phyloP scores from a whole-genome alignment of 257 asterid species.

The Nicotiana attenuata region DNA sequence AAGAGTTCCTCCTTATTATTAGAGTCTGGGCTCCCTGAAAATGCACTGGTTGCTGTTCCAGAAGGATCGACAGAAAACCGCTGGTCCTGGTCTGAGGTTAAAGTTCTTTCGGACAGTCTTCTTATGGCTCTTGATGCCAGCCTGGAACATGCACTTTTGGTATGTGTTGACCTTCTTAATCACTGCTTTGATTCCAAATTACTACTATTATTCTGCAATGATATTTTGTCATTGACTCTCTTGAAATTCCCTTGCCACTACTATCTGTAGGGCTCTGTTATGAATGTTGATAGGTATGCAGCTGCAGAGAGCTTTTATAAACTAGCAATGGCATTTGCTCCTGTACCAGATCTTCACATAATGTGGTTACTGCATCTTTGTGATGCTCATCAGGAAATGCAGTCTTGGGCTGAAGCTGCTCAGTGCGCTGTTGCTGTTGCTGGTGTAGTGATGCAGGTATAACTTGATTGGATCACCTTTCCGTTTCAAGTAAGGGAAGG shows the following conservation, averaged over 20 bases:
- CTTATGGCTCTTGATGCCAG: constrained; percentile 98
- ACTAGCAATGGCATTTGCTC: constrained; percentile 98
- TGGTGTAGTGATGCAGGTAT: constrained; percentile 98
- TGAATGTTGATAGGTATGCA: constrained; percentile 89
- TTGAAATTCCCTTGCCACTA: background rate
- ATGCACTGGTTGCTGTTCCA: constrained; percentile 41
- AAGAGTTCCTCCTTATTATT: constrained; percentile 45
- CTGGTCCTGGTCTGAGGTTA: constrained; percentile 87
- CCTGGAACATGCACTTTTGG: constrained; percentile 96
- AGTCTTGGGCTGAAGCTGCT: constrained; percentile 99
- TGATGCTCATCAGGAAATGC: constrained; percentile 99
- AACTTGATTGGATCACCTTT: background rate
- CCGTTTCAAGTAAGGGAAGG: background rate
- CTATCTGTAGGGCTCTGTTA: constrained; percentile 63
- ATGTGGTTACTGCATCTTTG: constrained; percentile 98
- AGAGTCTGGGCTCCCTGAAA: constrained; percentile 80
- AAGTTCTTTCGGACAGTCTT: constrained; percentile 71
- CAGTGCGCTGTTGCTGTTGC: constrained; percentile 99
- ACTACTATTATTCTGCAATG: background rate
- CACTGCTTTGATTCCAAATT: constrained; percentile 12
- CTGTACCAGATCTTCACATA: constrained; percentile 98
- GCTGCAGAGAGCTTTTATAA: constrained; percentile 98
- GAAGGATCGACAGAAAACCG: constrained; percentile 47
- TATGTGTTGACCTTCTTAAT: constrained; percentile 28
- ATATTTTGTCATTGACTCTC: background rate